Evolutionary conservation across 257 asterid genomes (phyloP), one percentile per base, ranked within the genome.

Genomic region (Oldenlandia corymbosa): DNA sequence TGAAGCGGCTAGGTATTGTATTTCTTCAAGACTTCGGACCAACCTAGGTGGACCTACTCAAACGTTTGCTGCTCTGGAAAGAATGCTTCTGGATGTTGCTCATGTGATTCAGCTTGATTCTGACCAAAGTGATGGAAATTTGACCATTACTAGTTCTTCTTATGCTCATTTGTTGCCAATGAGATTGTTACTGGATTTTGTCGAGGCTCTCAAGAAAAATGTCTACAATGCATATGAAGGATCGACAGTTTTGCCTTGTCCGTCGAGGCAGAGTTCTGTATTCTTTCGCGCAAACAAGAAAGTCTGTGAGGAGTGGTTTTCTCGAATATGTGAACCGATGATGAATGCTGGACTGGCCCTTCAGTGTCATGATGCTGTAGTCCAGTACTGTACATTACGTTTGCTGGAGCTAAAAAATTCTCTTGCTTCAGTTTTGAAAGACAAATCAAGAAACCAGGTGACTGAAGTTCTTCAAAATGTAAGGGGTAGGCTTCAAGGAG

Each of bases 41-140:
- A 87, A 93, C 77, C 99, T 93, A 79, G 99, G 99, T 57, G 99
- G 99, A 56, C 99, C 99, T 71, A 85, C 99, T 73, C 99, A 90
- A 81, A 93, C 99, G 68, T 93, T 93, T 81, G 97, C 99, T 79
- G 99, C 97, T 58, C 46, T 90, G 85, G 99, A 93, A 72, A 95
- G 95, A 69, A 93, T 93, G 99, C 99, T 93, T 76, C 84, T 88
- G 69, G 97, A 93, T 76, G 80, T 89, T 73, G 84, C 94, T 67
- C 97, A 85, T 70, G 84, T 90, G 66, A 79, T 93, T 66, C 93
- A 76, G 65, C 90, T 93, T 71, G 95, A 87, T 82, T 77, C 86
- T 51, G 81, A 88, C 58, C 91, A 90, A 76, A 85, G 68, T 70
- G 97, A 89, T 75, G 98, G 96, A 74, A 77, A 79, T 75, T 80